Evolutionary conservation across 2,329 filamentous ascomycete species (phyloP).

Genomic region (Ophiostoma pallidulum): DNA sequence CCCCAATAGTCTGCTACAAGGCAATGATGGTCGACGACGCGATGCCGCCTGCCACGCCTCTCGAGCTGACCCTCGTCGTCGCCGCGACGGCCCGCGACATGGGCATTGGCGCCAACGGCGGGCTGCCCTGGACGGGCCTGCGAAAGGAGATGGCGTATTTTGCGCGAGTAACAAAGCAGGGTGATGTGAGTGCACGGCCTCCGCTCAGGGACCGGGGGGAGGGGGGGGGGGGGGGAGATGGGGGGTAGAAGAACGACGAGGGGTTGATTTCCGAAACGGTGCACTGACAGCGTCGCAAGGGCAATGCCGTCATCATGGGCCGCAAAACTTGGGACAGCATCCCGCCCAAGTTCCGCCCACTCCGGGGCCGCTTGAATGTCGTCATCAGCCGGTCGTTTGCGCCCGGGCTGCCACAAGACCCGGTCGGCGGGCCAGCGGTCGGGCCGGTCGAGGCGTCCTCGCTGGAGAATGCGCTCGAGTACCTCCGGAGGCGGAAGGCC

Average conservation of each 20-base stretch:
- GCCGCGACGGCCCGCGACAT: slow-evolving; percentile 74
- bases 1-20: not conserved
- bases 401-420: slow-evolving; percentile 9
- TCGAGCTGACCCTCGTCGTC: slow-evolving; percentile 79
- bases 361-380: slow-evolving; percentile 72
- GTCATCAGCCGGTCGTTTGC: slow-evolving; percentile 56
- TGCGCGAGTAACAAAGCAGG: slow-evolving; percentile 72
- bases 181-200: slow-evolving; percentile 22
- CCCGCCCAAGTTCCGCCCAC: slow-evolving; percentile 65
- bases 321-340: slow-evolving; percentile 95
- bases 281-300: not conserved
- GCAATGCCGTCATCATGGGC: slow-evolving; percentile 89
- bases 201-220: too few relatives aligned
- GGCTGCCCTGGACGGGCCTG: slow-evolving; percentile 80
- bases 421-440: slow-evolving; percentile 6
- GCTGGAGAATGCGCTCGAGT: slow-evolving; percentile 47
- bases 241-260: too few relatives aligned
- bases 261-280: too few relatives aligned
- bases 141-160: slow-evolving; percentile 94
- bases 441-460: slow-evolving; percentile 50
- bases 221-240: too few relatives aligned
- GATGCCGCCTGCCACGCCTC: slow-evolving; percentile 16
- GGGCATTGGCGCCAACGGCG: slow-evolving; percentile 74
- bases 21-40: slow-evolving; percentile 21
- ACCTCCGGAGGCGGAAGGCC: slow-evolving; percentile 19